Evolutionary conservation across 169 alveolate genomes (phyloP).

Genomic region (Plasmodium inui): DNA sequence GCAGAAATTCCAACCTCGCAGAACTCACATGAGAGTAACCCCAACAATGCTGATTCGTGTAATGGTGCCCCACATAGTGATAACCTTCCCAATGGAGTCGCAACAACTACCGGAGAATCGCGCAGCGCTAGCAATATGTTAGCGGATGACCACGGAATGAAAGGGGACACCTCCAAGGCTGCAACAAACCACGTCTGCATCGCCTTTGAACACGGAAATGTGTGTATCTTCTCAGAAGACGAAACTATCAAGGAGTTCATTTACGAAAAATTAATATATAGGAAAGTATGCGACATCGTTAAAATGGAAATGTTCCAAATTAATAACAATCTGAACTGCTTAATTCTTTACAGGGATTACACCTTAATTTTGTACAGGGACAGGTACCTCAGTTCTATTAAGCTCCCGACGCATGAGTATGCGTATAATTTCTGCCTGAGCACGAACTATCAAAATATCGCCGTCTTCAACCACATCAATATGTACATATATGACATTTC

Average conservation of each 20-base stretch:
- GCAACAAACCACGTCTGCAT: slow-evolving; percentile 48
- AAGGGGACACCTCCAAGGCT: neutral
- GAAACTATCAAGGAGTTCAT: slow-evolving; percentile 26
- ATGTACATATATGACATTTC: slow-evolving; percentile 49
- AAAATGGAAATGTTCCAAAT: slow-evolving; percentile 38
- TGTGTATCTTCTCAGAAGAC: slow-evolving; percentile 65
- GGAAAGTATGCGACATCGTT: slow-evolving; percentile 71
- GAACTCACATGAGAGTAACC: neutral
- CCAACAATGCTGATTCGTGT: neutral
- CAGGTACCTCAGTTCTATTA: slow-evolving; percentile 21
- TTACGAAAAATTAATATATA: slow-evolving; percentile 63
- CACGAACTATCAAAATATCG: slow-evolving; percentile 61
- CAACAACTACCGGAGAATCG: neutral
- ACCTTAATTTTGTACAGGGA: slow-evolving; percentile 53
- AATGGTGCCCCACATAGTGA: neutral
- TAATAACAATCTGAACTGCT: slow-evolving; percentile 16
- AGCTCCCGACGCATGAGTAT: slow-evolving; percentile 52
- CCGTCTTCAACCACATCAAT: slow-evolving; percentile 57
- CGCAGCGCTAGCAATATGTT: neutral
- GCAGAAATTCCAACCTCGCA: neutral
- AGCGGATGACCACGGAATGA: neutral
- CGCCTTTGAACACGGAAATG: slow-evolving; percentile 76
- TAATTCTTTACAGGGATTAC: slow-evolving; percentile 59
- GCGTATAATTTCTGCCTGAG: slow-evolving; percentile 70
- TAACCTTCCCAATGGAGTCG: neutral